Percentiles rank a stretch among this genome's conserved stretches.
Conservation (phyloP, 345 rosid species). For the Aquilaria sinensis region DNA sequence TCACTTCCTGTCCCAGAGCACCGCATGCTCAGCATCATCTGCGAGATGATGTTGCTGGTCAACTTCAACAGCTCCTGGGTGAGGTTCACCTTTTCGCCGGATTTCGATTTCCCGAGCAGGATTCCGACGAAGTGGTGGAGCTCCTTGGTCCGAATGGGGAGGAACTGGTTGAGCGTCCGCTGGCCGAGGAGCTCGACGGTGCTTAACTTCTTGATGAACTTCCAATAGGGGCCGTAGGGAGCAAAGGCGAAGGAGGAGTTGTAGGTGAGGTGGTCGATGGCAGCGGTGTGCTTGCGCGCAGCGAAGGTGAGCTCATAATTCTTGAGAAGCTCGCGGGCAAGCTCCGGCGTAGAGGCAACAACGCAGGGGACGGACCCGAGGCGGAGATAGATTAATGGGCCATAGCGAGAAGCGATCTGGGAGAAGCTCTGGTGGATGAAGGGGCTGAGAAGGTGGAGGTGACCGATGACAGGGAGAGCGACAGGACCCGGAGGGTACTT, state of each 20-base stretch:
- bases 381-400: conserved; percentile 29
- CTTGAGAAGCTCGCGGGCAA: conserved; percentile 31
- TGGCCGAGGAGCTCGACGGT: conserved; percentile 36
- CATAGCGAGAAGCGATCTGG: conserved; percentile 14
- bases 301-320: conserved; percentile 31
- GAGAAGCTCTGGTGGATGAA: conserved; percentile 28
- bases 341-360: conserved; percentile 32
- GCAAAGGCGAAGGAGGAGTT: conserved; percentile 37
- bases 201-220: conserved; percentile 37
- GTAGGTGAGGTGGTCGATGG: conserved; percentile 37
- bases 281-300: conserved; percentile 22
- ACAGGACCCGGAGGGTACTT: conserved; percentile 29
- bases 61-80: conserved; percentile 33
- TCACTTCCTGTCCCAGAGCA: conserved; percentile 22
- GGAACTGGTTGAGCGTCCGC: conserved; percentile 28
- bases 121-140: conserved; percentile 10
- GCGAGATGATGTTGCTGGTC: conserved; percentile 34
- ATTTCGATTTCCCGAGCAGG: conserved; percentile 16
- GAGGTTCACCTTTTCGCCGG: conserved; percentile 23
- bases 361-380: conserved; percentile 33
- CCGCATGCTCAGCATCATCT: conserved; percentile 40
- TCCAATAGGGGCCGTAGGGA: conserved; percentile 39
- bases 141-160: conserved; percentile 26
- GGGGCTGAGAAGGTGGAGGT: conserved; percentile 41
- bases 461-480: conserved; percentile 37